Evolutionary conservation across 2,329 filamentous ascomycete species (phyloP).

Genomic region (Stemphylium vesicarium): DNA sequence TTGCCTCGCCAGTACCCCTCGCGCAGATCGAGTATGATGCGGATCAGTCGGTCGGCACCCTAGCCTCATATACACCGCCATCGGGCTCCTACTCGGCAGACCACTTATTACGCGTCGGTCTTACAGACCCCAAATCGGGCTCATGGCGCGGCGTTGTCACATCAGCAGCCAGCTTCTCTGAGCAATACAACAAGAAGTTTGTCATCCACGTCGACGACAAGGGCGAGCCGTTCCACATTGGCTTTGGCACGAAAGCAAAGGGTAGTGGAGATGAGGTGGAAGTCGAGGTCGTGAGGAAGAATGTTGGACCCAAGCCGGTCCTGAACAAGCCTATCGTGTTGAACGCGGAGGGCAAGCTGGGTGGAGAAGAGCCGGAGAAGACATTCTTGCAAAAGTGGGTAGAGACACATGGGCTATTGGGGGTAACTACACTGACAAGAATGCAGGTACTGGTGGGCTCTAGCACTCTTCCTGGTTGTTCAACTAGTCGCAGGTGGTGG

Average conservation of each 20-base stretch:
- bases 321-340: conserved; percentile 62
- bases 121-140: conserved; percentile 46
- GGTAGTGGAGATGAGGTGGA: conserved; percentile 47
- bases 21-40: conserved; percentile 53
- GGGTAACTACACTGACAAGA: conserved; percentile 17
- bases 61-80: conserved; percentile 47
- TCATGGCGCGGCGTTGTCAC: conserved; percentile 56
- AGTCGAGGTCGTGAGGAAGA: conserved; percentile 51
- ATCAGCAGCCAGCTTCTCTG: conserved; percentile 51
- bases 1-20: conserved; percentile 49
- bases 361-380: conserved; percentile 55
- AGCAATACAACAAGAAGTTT: conserved; percentile 52
- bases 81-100: conserved; percentile 43
- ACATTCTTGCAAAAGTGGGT: conserved; percentile 59
- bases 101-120: conserved; percentile 53
- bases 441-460: conserved; percentile 58
- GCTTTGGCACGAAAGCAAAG: conserved; percentile 49
- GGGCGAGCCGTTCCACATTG: conserved; percentile 54
- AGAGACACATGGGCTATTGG: neutral
- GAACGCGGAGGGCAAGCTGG: conserved; percentile 62
- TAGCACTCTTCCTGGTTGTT: conserved; percentile 55
- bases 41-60: conserved; percentile 44
- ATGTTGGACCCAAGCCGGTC: conserved; percentile 50
- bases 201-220: conserved; percentile 52
- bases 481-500: conserved; percentile 54